Base-by-base conservation (phyloP, 805 yeast species). In the Candida piceae region DNA sequence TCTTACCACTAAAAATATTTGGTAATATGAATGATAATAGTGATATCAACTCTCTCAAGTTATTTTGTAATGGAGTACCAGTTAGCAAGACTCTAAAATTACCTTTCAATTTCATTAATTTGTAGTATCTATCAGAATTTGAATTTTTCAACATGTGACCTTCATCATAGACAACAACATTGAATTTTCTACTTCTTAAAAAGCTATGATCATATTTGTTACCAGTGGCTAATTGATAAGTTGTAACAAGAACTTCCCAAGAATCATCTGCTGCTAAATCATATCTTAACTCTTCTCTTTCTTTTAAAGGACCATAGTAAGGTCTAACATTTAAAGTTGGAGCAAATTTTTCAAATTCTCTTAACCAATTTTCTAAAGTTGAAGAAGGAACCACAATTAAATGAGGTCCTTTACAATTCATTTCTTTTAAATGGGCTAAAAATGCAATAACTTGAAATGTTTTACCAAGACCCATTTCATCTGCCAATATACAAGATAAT, bases 401-500 rank as follows among this genome's bases (percentile, higher is more conserved):
- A 67, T 93, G 97, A 1, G 96, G 96, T 0, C 95, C 94, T 2
- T 58, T 56, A 32, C 67, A 66, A 6, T 63, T 58, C 20, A 60
- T 62, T 48, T 84, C 81, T 54, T 86, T 86, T 52, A 93, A 69
- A 53, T 83, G 80, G 1, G 97, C 88, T 55, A 93, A 64, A 55
- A 93, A 93, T 7, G 97, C 74, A 62, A 93, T 90, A 22, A 93
- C 96, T 63, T 93, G 97, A 57, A 95, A 84, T 0, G 98, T 93
- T 57, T 93, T 93, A 41, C 99, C 99, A 33, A 93, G 68, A 5
- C 95, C 99, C 99, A 93, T 93, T 58, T 93, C 99, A 64, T 93
- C 99, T 0, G 98, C 99, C 33, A 93, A 67, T 39, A 93, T 93
- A 63, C 98, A 89, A 6, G 96, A 87, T 39, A 93, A 68, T 13